Percentiles rank a stretch among this genome's conserved stretches.
Evolutionary conservation across 1,284 basidiomycete species (phyloP).

Genomic region (Sanghuangporus weigelae): DNA sequence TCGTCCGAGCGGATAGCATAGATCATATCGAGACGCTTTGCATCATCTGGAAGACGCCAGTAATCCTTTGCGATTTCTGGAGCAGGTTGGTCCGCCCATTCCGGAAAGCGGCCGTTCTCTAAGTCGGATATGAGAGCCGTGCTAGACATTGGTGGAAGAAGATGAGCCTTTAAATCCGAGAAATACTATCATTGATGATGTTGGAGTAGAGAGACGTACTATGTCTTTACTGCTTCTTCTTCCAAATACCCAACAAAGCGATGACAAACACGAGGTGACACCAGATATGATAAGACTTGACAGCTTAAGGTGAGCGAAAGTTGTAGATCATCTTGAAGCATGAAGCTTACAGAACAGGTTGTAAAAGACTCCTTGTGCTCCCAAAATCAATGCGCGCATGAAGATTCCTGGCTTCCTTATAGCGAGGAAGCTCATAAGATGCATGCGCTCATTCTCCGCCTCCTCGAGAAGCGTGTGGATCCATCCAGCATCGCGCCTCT

Average conservation of each 20-base stretch:
- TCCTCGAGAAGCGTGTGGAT: conserved; percentile 83
- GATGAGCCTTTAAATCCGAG: neutral
- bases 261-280: conserved; percentile 83
- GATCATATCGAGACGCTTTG: conserved; percentile 83
- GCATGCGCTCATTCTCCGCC: conserved; percentile 95
- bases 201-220: conserved; percentile 38
- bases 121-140: conserved; percentile 82
- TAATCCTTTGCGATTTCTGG: conserved; percentile 92
- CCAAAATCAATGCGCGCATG: conserved; percentile 79
- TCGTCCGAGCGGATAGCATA: conserved; percentile 93
- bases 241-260: conserved; percentile 93
- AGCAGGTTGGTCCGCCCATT: conserved; percentile 77
- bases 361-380: conserved; percentile 87
- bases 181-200: neutral
- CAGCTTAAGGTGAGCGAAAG: conserved; percentile 5
- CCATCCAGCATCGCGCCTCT: conserved; percentile 89
- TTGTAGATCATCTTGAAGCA: neutral
- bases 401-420: conserved; percentile 72
- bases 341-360: conserved; percentile 75
- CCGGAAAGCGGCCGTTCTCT: conserved; percentile 80
- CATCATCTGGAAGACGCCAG: conserved; percentile 75
- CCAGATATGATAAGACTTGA: conserved; percentile 72
- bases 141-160: conserved; percentile 31
- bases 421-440: conserved; percentile 91
- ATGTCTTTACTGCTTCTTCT: conserved; percentile 91